Base-by-base conservation (phyloP, 352 stramenopile genomes). In the Pythium graminicola region DNA sequence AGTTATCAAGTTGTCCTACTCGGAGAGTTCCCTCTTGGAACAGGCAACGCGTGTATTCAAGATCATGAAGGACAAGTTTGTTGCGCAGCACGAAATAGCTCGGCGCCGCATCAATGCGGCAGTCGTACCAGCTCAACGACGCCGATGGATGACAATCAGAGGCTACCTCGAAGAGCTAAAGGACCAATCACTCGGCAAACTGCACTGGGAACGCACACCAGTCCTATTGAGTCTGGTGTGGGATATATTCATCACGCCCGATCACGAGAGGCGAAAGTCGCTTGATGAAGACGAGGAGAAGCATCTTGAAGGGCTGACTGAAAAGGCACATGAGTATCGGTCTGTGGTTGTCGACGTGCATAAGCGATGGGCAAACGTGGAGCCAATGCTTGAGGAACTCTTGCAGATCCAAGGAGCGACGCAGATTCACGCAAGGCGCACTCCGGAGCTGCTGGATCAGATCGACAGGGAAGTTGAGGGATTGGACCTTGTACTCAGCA, bases 121-220 rank as follows among this genome's bases (percentile, higher is more conserved):
- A 3, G 79, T 89, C 2, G 69, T 89, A 1, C 73, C 74, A 3
- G 76, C 74, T 0, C 79, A 89, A 19, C 70, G 67, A 29, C 72
- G 69, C 4, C 72, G 76, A 2, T 89, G 79, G 79, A 62, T 72
- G 57, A 82, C 67, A 0, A 60, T 86, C 24, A 72, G 82, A 43
- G 60, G 62, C 0, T 76, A 86, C 26, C 32, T 89, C 3, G 73
- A 87, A 16, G 68, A 82, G 24, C 57, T 89, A 2, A 67, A 65
- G 28, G 49, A 29, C 3, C 76, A 87, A 29, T 50, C 70, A 0
- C 58, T 29, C 5, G 49, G 62, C 6, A 89, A 84, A 40, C 46
- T 89, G 20, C 73, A 89, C 32, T 89, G 76, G 79, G 65, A 79
- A 22, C 67, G 65, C 11, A 87, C 79, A 0, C 79, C 79, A 6